Conservation (phyloP, 345 rosid species). For the Salix brachista region DNA sequence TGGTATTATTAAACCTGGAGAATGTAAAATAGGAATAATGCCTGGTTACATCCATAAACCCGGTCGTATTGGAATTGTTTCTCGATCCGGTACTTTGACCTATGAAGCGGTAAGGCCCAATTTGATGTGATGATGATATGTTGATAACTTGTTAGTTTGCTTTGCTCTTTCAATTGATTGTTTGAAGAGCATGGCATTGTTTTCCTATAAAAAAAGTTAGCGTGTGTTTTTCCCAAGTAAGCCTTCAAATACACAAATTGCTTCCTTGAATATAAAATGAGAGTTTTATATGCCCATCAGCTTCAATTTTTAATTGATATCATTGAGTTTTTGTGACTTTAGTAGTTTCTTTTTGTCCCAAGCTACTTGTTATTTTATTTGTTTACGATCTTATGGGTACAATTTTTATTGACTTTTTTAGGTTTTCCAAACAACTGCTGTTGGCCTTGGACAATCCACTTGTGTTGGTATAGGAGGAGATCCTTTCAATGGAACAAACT, state of each 20-base stretch:
- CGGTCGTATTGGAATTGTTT: constrained; percentile 87
- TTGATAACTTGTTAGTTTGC: neutral
- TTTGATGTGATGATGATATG: neutral
- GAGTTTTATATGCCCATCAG: neutral
- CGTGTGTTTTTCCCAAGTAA: neutral
- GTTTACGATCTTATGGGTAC: neutral
- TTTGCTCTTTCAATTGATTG: neutral
- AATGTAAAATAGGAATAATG: constrained; percentile 93
- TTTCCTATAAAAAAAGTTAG: neutral
- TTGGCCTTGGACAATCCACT: constrained; percentile 92
- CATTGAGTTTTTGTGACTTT: neutral
- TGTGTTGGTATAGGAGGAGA: constrained; percentile 97
- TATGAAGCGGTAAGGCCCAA: constrained; percentile 85
- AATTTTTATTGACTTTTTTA: constrained; percentile 4
- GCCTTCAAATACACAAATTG: neutral
- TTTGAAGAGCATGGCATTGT: neutral
- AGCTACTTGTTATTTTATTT: neutral
- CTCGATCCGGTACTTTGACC: constrained; percentile 95
- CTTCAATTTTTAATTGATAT: neutral
- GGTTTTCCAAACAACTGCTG: constrained; percentile 98
- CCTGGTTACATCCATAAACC: constrained; percentile 99
- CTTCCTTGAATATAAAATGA: neutral
- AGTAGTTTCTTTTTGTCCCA: neutral
- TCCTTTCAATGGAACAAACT: constrained; percentile 96
- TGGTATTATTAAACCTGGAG: constrained; percentile 91